A percentile compares a stretch with the other conserved stretches of the same genome.
Conservation (phyloP, 1,284 basidiomycete species). For the Megacollybia platyphylla region DNA sequence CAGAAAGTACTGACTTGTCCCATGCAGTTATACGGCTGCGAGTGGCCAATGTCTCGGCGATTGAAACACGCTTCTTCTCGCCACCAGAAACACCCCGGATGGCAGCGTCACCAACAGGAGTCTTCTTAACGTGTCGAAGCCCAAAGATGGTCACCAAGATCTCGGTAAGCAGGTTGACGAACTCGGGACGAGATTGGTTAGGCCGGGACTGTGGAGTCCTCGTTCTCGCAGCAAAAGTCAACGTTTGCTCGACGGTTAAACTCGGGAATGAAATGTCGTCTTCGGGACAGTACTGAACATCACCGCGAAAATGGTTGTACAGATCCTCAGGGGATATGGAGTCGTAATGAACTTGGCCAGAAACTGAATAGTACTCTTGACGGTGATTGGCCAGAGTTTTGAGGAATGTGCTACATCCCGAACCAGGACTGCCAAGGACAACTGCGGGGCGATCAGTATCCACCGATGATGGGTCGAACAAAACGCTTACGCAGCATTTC, state of each 20-base stretch:
- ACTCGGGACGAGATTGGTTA: slow-evolving; percentile 30
- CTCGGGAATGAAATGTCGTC: slow-evolving; percentile 70
- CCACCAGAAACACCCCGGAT: slow-evolving; percentile 45
- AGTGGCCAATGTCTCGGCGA: slow-evolving; percentile 29
- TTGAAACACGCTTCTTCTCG: slow-evolving; percentile 46
- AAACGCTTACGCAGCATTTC: slow-evolving; percentile 36
- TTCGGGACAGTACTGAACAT: slow-evolving; percentile 57
- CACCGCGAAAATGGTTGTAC: slow-evolving; percentile 45
- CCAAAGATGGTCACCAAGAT: slow-evolving; percentile 43
- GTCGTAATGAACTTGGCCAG: slow-evolving; percentile 60
- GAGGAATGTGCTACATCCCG: slow-evolving; percentile 66
- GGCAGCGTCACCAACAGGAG: slow-evolving; percentile 33
- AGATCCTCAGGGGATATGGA: slow-evolving; percentile 45
- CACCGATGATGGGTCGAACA: neutral
- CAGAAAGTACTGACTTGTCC: slow-evolving; percentile 14
- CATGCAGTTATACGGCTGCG: slow-evolving; percentile 14
- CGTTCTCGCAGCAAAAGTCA: slow-evolving; percentile 50
- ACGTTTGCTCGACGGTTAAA: slow-evolving; percentile 58
- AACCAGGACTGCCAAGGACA: slow-evolving; percentile 55
- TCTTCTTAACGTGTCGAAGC: slow-evolving; percentile 36
- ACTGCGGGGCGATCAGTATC: neutral
- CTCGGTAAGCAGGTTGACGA: slow-evolving; percentile 18
- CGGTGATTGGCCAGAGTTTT: slow-evolving; percentile 63
- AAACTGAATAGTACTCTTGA: slow-evolving; percentile 41
- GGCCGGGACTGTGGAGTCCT: slow-evolving; percentile 41